Conservation (phyloP, 192 early-diverging fungal species). For the Mortierella alpina region DNA sequence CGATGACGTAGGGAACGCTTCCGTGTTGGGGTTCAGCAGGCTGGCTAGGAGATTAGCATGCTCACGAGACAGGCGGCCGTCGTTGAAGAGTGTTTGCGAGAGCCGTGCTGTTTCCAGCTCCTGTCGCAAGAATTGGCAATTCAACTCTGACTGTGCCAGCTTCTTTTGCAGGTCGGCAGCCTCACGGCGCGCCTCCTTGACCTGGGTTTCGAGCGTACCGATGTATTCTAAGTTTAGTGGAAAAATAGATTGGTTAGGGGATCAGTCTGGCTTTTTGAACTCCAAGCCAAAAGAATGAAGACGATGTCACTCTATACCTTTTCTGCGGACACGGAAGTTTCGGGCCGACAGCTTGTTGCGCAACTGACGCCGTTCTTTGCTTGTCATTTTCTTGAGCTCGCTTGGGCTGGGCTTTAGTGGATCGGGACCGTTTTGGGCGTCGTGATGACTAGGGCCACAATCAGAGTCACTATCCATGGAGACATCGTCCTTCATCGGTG, state of each 20-base stretch:
- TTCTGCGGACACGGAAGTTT: conserved; percentile 86
- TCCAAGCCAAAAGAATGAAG: not conserved
- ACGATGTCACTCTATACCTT: conserved; percentile 60
- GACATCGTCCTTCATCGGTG: conserved; percentile 49
- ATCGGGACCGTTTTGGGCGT: conserved; percentile 7
- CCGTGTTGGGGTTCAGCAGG: conserved; percentile 48
- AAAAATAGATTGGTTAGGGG: not conserved
- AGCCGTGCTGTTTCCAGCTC: conserved; percentile 40
- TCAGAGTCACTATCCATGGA: conserved; percentile 50
- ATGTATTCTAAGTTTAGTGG: conserved; percentile 60
- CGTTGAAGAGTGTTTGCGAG: conserved; percentile 48
- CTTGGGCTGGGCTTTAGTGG: conserved; percentile 50
- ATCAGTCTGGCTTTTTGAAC: not conserved
- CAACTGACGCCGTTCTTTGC: conserved; percentile 84
- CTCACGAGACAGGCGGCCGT: conserved; percentile 41
- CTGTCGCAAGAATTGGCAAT: conserved; percentile 43
- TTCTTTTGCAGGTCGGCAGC: conserved; percentile 58
- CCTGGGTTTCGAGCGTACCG: conserved; percentile 67
- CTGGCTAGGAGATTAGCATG: conserved; percentile 50
- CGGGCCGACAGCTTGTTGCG: conserved; percentile 90
- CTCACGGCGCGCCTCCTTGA: conserved; percentile 64
- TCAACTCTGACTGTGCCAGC: conserved; percentile 51
- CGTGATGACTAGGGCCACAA: conserved; percentile 5
- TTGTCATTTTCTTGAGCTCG: conserved; percentile 72
- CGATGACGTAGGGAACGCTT: conserved; percentile 44